These are phyloP conservation scores for Coniochaeta sp. DNA, from an alignment of 2,329 filamentous ascomycete genomes.

Conservation along the genomic window DNA sequence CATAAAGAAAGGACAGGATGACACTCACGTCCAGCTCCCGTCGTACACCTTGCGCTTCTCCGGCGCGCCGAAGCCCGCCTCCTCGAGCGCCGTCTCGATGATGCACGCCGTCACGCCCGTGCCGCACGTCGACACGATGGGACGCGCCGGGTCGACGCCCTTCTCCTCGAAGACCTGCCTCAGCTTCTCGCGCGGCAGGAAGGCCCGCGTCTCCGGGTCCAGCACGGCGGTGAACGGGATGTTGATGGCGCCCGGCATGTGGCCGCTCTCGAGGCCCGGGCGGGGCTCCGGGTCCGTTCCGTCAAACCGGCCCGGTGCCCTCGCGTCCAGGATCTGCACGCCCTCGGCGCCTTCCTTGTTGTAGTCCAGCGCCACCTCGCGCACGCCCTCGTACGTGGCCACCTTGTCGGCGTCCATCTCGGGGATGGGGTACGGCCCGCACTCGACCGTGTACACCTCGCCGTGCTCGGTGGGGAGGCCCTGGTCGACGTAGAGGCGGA, in stretches of 20 bases:
- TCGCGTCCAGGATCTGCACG: conserved; percentile 83
- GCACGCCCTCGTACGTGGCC: conserved; percentile 75
- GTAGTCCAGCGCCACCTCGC: conserved; percentile 65
- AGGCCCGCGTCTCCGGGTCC: conserved; percentile 74
- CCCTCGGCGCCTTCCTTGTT: conserved; percentile 79
- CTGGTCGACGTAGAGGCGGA: conserved; percentile 84
- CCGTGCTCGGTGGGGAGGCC: conserved; percentile 79
- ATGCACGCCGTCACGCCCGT: conserved; percentile 91
- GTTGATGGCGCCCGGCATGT: conserved; percentile 83
- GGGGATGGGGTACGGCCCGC: conserved; percentile 57
- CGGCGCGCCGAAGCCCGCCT: conserved; percentile 65
- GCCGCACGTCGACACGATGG: conserved; percentile 83
- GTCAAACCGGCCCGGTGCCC: conserved; percentile 70
- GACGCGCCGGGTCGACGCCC: conserved; percentile 69
- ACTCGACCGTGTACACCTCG: conserved; percentile 59
- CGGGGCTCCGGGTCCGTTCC: conserved; percentile 82
- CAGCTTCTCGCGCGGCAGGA: conserved; percentile 66
- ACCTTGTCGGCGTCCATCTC: conserved; percentile 56
- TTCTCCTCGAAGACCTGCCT: conserved; percentile 70
- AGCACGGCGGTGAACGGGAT: conserved; percentile 75
- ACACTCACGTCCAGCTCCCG: conserved; percentile 90
- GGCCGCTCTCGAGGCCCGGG: conserved; percentile 77
- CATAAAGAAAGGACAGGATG: background rate
- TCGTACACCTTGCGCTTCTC: conserved; percentile 77
- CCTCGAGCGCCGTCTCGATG: conserved; percentile 76